Evolutionary conservation across 2,329 filamentous ascomycete genomes (phyloP).

Genomic region (Dactylonectria estremocensis): DNA sequence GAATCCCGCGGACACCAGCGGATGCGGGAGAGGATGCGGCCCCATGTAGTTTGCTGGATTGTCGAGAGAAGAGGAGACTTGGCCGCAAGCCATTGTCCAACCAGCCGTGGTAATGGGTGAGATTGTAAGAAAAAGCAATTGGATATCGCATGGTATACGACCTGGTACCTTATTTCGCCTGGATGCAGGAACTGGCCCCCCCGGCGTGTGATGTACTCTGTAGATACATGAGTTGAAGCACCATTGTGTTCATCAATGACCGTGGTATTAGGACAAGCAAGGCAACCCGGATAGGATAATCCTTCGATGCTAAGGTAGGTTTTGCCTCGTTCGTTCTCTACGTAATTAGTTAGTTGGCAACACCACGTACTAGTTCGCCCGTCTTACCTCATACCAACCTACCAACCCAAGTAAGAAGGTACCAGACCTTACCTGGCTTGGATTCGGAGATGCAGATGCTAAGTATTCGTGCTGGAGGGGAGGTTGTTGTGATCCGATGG

Average conservation of each 20-base stretch:
- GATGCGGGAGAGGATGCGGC: slow-evolving; percentile 41
- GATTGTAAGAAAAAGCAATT: slow-evolving; percentile 43
- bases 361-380: slow-evolving; percentile 9
- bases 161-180: slow-evolving; percentile 33
- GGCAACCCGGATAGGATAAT: slow-evolving; percentile 19
- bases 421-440: slow-evolving; percentile 13
- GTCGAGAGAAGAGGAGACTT: slow-evolving; percentile 45
- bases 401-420: neutral
- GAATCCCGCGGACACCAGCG: slow-evolving; percentile 38
- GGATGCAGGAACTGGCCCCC: slow-evolving; percentile 49
- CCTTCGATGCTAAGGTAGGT: slow-evolving; percentile 13
- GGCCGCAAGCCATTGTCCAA: slow-evolving; percentile 46
- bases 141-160: slow-evolving; percentile 42
- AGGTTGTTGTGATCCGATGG: slow-evolving; percentile 19
- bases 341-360: slow-evolving; percentile 17
- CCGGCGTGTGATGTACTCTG: slow-evolving; percentile 8
- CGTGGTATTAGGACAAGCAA: slow-evolving; percentile 14
- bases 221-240: slow-evolving; percentile 30
- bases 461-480: slow-evolving; percentile 20
- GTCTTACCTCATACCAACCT: slow-evolving; percentile 6
- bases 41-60: slow-evolving; percentile 40
- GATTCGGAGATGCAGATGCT: slow-evolving; percentile 21
- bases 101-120: slow-evolving; percentile 37
- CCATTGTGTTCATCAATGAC: slow-evolving; percentile 36
- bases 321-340: slow-evolving; percentile 18